Conservation (phyloP, 768 basidiomycete genomes). For the Boletus pseudo-olivaceus region DNA sequence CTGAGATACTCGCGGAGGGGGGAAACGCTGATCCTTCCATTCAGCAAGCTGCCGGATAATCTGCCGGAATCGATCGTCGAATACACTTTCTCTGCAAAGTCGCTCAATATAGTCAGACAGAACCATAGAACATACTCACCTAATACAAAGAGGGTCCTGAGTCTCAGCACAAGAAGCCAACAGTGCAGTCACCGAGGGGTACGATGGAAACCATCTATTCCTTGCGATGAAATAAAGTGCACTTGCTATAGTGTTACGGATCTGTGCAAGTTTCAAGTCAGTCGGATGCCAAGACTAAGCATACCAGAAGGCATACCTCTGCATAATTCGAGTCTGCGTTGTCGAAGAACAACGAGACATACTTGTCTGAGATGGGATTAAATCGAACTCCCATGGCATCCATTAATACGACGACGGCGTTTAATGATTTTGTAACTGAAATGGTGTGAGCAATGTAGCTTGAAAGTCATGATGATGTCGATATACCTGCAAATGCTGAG, state of each 20-base stretch:
- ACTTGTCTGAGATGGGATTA: slow-evolving; percentile 61
- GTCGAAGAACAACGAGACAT: slow-evolving; percentile 66
- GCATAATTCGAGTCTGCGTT: slow-evolving; percentile 82
- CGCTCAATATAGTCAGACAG: background rate
- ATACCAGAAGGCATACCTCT: slow-evolving; percentile 48
- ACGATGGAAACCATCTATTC: slow-evolving; percentile 67
- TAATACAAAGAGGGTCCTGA: slow-evolving; percentile 58
- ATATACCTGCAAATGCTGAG: slow-evolving; percentile 82
- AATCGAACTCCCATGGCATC: slow-evolving; percentile 66
- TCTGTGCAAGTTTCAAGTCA: slow-evolving; percentile 37
- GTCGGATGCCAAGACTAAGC: background rate
- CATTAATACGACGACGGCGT: slow-evolving; percentile 62
- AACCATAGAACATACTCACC: slow-evolving; percentile 35
- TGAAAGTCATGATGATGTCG: background rate
- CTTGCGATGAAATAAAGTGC: slow-evolving; percentile 55
- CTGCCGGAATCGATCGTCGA: slow-evolving; percentile 52
- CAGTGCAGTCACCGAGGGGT: slow-evolving; percentile 52
- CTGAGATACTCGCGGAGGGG: slow-evolving; percentile 82
- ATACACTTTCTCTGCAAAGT: slow-evolving; percentile 46
- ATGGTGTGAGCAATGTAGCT: slow-evolving; percentile 7
- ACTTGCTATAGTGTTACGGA: slow-evolving; percentile 66
- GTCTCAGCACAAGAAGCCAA: slow-evolving; percentile 49
- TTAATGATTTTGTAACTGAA: slow-evolving; percentile 73
- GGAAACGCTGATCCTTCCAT: slow-evolving; percentile 74
- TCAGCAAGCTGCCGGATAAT: slow-evolving; percentile 57